Conservation (phyloP, 257 asterid species). For the Mentha longifolia region DNA sequence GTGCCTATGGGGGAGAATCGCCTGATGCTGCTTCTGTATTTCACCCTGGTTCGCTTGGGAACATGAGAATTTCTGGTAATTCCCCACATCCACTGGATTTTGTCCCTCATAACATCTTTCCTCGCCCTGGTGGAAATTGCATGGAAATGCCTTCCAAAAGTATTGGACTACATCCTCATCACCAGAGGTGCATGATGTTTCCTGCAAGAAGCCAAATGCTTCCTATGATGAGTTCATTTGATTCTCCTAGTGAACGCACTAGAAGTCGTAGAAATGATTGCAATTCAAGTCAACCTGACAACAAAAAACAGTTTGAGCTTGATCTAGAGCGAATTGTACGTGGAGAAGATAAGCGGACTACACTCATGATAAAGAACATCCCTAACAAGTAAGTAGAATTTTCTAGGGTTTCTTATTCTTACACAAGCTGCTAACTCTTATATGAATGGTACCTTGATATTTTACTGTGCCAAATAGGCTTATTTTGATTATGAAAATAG, state of each 20-base stretch:
- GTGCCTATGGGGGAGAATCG: slow-evolving; percentile 76
- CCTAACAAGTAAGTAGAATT: slow-evolving; percentile 89
- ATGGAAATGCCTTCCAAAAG: slow-evolving; percentile 77
- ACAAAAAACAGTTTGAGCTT: slow-evolving; percentile 97
- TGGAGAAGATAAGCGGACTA: slow-evolving; percentile 97
- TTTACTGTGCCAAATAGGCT: slow-evolving; percentile 17
- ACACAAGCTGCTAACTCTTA: slow-evolving; percentile 21
- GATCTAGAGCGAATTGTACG: slow-evolving; percentile 82
- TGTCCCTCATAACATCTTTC: slow-evolving; percentile 69
- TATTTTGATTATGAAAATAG: slow-evolving; percentile 2
- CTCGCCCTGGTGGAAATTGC: slow-evolving; percentile 68
- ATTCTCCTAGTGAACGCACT: slow-evolving; percentile 86
- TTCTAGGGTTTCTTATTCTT: slow-evolving; percentile 14
- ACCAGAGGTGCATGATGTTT: slow-evolving; percentile 82
- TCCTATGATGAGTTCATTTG: slow-evolving; percentile 84
- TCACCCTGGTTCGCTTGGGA: slow-evolving; percentile 95
- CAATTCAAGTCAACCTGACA: slow-evolving; percentile 71
- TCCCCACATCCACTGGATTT: slow-evolving; percentile 85
- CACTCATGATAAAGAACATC: slow-evolving; percentile 97
- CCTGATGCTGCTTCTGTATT: slow-evolving; percentile 83
- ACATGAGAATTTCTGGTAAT: slow-evolving; percentile 74
- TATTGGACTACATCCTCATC: slow-evolving; percentile 76
- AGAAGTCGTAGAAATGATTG: slow-evolving; percentile 84
- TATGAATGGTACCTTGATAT: neutral
- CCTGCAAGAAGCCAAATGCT: slow-evolving; percentile 92